Conservation (phyloP, 345 rosid genomes). For the Arabis alpina region DNA sequence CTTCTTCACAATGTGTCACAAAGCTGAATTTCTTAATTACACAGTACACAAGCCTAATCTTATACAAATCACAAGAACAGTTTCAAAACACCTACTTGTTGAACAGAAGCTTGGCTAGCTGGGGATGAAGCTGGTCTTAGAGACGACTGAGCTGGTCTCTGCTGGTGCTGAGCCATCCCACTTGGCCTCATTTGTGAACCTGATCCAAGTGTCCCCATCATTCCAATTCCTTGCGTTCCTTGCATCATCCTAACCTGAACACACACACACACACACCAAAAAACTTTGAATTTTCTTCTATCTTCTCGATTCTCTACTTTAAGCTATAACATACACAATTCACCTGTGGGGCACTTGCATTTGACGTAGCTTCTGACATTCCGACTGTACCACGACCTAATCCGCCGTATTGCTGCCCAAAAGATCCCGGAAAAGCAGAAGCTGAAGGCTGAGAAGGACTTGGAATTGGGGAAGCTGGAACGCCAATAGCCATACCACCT, state of each 20-base stretch:
- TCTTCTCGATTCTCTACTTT: constrained; percentile 17
- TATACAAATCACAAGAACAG: background rate
- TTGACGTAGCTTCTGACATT: constrained; percentile 55
- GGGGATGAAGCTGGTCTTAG: constrained; percentile 64
- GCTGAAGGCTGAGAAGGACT: constrained; percentile 48
- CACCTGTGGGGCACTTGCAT: constrained; percentile 58
- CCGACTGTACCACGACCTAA: constrained; percentile 55
- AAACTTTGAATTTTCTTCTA: background rate
- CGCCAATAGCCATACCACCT: constrained; percentile 71
- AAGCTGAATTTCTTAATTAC: background rate
- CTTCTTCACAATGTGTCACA: constrained; percentile 9
- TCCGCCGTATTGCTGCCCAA: constrained; percentile 68
- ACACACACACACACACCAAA: constrained; percentile 22
- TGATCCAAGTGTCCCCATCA: constrained; percentile 66
- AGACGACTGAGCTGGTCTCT: constrained; percentile 74
- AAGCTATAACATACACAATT: constrained; percentile 5
- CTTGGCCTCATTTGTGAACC: constrained; percentile 69
- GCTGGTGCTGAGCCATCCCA: constrained; percentile 77
- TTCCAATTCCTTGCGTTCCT: constrained; percentile 71
- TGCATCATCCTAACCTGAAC: constrained; percentile 64
- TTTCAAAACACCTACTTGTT: constrained; percentile 58
- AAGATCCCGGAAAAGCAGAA: constrained; percentile 63
- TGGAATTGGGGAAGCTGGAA: constrained; percentile 59
- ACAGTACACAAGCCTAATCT: background rate
- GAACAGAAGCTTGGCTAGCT: constrained; percentile 54